phyloP scores from a whole-genome alignment of 176 grass and related monocot species.

The Secale cereale region DNA sequence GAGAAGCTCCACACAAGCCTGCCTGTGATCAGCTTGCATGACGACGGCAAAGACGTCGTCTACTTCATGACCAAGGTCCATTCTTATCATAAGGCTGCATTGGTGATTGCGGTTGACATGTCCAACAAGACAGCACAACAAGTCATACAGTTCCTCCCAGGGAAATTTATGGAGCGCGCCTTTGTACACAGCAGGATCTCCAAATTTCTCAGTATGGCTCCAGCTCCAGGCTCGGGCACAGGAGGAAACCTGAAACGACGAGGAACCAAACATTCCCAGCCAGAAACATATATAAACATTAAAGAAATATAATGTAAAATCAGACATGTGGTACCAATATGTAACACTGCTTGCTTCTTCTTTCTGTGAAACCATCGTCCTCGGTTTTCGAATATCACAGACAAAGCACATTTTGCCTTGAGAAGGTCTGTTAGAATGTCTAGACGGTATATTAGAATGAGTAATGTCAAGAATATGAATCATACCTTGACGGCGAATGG shows the following conservation, averaged over 20 bases:
- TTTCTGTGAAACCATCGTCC: too few relatives aligned
- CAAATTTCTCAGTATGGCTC: background rate
- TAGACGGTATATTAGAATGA: too few relatives aligned
- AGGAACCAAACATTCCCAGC: too few relatives aligned
- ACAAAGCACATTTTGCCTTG: too few relatives aligned
- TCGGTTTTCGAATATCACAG: too few relatives aligned
- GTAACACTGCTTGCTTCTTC: too few relatives aligned
- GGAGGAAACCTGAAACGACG: too few relatives aligned
- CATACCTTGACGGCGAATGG: slow-evolving; percentile 67
- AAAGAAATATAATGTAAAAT: too few relatives aligned
- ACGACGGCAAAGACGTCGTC: background rate
- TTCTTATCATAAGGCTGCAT: background rate
- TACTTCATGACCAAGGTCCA: background rate
- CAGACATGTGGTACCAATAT: too few relatives aligned
- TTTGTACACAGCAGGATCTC: background rate
- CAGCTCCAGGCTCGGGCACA: background rate
- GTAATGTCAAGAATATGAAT: background rate
- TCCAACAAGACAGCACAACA: background rate
- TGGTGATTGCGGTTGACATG: background rate
- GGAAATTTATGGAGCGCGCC: background rate
- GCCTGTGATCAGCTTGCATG: background rate
- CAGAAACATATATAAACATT: too few relatives aligned
- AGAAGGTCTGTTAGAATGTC: slow-evolving; percentile 16
- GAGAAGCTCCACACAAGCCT: too few relatives aligned
- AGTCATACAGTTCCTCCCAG: too few relatives aligned